Evolutionary conservation across 805 yeast genomes (phyloP).

Genomic region (Sugiyamaella lignohabitans): DNA sequence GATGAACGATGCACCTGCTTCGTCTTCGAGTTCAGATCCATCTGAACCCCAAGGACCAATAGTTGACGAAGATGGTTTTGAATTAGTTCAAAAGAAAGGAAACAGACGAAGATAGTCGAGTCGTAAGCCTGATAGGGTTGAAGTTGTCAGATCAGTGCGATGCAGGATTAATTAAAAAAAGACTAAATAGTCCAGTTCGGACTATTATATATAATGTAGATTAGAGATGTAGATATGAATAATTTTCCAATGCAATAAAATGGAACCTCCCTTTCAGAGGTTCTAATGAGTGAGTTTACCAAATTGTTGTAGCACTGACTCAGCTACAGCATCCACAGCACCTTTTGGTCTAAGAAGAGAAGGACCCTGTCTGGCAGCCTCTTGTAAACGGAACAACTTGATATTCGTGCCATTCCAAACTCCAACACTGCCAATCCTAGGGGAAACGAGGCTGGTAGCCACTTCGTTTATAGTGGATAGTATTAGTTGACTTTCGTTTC

Average conservation of each 20-base stretch:
- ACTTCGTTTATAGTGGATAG: conserved; percentile 9
- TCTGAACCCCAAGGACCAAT: conserved; percentile 44
- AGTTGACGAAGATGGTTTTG: conserved; percentile 93
- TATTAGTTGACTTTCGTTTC: conserved; percentile 14
- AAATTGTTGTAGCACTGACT: conserved; percentile 42
- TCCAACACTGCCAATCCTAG: conserved; percentile 33
- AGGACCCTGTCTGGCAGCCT: conserved; percentile 37
- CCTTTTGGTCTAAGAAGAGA: conserved; percentile 36
- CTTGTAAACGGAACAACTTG: conserved; percentile 44
- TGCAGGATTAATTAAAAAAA: too few relatives aligned
- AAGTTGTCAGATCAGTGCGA: too few relatives aligned
- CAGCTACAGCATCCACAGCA: conserved; percentile 45
- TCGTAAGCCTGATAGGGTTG: too few relatives aligned
- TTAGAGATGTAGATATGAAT: too few relatives aligned
- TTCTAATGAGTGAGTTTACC: too few relatives aligned
- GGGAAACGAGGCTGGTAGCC: conserved; percentile 12
- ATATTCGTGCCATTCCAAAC: conserved; percentile 50
- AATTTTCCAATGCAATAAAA: too few relatives aligned
- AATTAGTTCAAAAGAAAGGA: conserved; percentile 63
- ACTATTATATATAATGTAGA: too few relatives aligned
- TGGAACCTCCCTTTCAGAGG: too few relatives aligned
- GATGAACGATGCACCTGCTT: conserved; percentile 30
- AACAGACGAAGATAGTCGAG: conserved; percentile 8
- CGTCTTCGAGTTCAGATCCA: conserved; percentile 23
- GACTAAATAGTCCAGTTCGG: not conserved